phyloP scores from a whole-genome alignment of 108 stramenopile genomes.

The Nitzschia inconspicua region DNA sequence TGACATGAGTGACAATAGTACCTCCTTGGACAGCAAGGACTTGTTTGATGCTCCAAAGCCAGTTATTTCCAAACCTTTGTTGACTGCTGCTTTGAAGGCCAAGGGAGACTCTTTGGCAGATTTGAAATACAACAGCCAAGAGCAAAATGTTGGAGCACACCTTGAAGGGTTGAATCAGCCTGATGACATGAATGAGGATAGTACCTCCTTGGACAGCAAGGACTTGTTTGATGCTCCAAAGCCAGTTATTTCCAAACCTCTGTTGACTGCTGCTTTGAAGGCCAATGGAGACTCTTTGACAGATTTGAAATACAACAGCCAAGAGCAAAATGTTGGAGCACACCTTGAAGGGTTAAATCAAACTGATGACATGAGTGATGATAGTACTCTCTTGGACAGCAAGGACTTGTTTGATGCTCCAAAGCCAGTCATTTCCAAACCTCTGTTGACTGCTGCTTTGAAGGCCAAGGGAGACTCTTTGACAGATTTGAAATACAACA shows the following conservation, averaged over 20 bases:
- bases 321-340: too few relatives aligned
- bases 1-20: not conserved
- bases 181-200: not conserved
- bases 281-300: not conserved
- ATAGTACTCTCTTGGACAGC: not conserved
- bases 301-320: too few relatives aligned
- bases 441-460: not conserved
- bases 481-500: not conserved
- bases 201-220: not conserved
- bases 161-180: not conserved
- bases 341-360: not conserved
- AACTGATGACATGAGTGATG: not conserved
- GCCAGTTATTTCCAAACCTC: not conserved
- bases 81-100: too few relatives aligned
- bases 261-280: conserved; percentile 12
- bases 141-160: too few relatives aligned
- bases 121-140: too few relatives aligned
- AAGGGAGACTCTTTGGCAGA: too few relatives aligned
- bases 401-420: not conserved
- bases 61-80: not conserved
- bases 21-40: not conserved
- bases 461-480: not conserved
- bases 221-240: conserved; percentile 19
- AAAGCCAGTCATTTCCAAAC: not conserved
- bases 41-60: conserved; percentile 1